phyloP scores from a whole-genome alignment of 139 green algal species.

The Chlorella sp. region DNA sequence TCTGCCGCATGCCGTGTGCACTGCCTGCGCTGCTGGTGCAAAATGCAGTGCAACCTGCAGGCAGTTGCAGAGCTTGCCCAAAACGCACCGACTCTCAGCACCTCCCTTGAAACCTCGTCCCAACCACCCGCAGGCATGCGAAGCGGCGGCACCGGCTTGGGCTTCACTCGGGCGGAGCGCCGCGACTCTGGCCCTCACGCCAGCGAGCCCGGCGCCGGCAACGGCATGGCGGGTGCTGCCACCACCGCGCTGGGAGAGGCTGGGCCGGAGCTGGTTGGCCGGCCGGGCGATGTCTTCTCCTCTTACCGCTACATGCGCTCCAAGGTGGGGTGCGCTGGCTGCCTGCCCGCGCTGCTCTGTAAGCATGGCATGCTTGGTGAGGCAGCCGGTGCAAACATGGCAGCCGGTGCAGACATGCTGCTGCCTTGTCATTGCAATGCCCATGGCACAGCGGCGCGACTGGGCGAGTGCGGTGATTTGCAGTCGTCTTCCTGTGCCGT shows the following conservation, averaged over 20 bases:
- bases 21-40: not conserved
- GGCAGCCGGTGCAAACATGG: too few relatives aligned
- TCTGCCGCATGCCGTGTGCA: not conserved
- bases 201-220: not conserved
- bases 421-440: too few relatives aligned
- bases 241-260: not conserved
- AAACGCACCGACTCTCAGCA: too few relatives aligned
- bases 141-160: conserved; percentile 2
- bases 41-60: not conserved
- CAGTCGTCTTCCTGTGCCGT: not conserved
- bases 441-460: too few relatives aligned
- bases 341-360: not conserved
- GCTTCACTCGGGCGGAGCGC: not conserved
- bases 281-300: not conserved
- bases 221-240: not conserved
- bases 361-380: too few relatives aligned
- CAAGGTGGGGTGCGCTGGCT: not conserved
- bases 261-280: not conserved
- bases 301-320: conserved; percentile 27
- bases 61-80: too few relatives aligned
- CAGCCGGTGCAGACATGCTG: too few relatives aligned
- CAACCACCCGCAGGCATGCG: not conserved
- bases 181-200: not conserved
- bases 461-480: too few relatives aligned
- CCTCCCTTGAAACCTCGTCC: too few relatives aligned